Conservation (phyloP, 371 early-diverging fungal genomes). For the Paramicrosporidium saccamoebae region DNA sequence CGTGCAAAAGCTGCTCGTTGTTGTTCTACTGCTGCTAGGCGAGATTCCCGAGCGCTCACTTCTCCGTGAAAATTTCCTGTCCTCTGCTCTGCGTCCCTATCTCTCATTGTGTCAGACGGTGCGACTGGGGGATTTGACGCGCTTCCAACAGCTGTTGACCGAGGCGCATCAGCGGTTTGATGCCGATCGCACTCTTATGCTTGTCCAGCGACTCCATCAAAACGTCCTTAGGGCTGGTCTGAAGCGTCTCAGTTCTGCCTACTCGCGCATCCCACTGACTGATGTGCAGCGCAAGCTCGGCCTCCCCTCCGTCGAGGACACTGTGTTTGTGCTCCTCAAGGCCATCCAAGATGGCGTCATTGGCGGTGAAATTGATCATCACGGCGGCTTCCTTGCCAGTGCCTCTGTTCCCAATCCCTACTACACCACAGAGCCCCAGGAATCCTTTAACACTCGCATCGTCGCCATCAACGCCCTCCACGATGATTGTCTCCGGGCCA, state of each 20-base stretch:
- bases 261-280: conserved; percentile 72
- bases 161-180: conserved; percentile 31
- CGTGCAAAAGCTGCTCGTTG: conserved; percentile 62
- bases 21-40: conserved; percentile 82
- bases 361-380: conserved; percentile 74
- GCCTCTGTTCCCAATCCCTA: conserved; percentile 76
- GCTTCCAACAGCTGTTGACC: conserved; percentile 58
- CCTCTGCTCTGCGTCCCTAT: conserved; percentile 54
- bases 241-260: conserved; percentile 69
- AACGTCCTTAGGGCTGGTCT: conserved; percentile 94
- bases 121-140: conserved; percentile 59
- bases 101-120: conserved; percentile 78
- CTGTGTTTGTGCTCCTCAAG: conserved; percentile 89
- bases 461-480: conserved; percentile 76
- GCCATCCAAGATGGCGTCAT: conserved; percentile 94
- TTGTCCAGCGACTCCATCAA: conserved; percentile 75
- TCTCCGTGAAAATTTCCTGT: conserved; percentile 50
- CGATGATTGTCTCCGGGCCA: conserved; percentile 79
- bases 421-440: conserved; percentile 74
- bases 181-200: conserved; percentile 51
- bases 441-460: conserved; percentile 73
- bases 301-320: conserved; percentile 83
- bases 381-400: conserved; percentile 61
- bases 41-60: conserved; percentile 77
- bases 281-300: conserved; percentile 85